A percentile compares a stretch with the other conserved stretches of the same genome.
phyloP scores from a whole-genome alignment of 2,329 filamentous ascomycete species.

The Neofusicoccum cordaticola region DNA sequence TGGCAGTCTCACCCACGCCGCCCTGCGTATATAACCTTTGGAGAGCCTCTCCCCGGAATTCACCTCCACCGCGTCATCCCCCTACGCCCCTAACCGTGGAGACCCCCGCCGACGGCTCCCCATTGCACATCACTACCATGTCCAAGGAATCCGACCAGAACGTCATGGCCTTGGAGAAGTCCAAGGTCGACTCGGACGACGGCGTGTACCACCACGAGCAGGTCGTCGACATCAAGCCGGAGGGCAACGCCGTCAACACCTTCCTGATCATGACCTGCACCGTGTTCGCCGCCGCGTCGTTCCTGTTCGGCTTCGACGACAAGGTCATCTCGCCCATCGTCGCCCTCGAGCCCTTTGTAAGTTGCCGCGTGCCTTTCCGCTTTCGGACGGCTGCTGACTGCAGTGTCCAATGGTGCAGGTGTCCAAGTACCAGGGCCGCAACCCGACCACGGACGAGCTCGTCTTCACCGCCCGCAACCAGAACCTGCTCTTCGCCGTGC shows the following conservation, averaged over 20 bases:
- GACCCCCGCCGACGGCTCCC: too few species aligned
- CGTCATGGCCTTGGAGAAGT: neutral
- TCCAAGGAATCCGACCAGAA: neutral
- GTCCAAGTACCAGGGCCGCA: slow-evolving; percentile 2
- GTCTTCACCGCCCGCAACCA: slow-evolving; percentile 14
- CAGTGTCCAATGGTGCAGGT: neutral
- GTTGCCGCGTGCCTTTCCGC: neutral
- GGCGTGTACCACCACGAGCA: neutral
- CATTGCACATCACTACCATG: neutral
- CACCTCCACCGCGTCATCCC: slow-evolving; percentile 1
- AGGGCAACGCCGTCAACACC: slow-evolving; percentile 5
- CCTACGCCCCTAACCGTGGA: neutral
- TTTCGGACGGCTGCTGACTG: neutral
- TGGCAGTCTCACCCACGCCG: neutral
- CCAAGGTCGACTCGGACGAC: neutral
- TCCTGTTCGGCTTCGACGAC: slow-evolving; percentile 13
- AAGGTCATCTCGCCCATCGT: slow-evolving; percentile 11
- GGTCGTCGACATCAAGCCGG: neutral
- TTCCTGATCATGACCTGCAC: slow-evolving; percentile 1
- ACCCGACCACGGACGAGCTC: neutral
- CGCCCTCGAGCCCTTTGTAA: slow-evolving; percentile 9
- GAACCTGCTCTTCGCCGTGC: slow-evolving; percentile 11
- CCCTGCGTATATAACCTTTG: neutral
- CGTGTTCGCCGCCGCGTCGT: slow-evolving; percentile 5
- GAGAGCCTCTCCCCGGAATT: neutral